phyloP scores from a whole-genome alignment of 2,329 filamentous ascomycete species.

The Hymenoscyphus linearis region DNA sequence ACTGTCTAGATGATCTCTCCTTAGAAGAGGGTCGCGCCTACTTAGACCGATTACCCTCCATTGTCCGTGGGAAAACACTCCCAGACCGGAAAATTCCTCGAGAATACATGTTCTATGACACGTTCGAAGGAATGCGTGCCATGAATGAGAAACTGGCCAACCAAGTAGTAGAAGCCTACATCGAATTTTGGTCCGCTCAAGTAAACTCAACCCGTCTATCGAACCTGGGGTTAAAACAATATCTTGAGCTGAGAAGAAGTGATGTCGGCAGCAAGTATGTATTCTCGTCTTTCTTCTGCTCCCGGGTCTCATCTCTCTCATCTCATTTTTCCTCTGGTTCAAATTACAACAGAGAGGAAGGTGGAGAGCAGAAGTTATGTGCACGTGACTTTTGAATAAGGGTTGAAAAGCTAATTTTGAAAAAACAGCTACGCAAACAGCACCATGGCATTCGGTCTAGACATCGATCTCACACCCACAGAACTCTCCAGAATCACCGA shows the following conservation, averaged over 20 bases:
- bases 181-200: conserved; percentile 39
- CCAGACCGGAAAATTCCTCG: conserved; percentile 33
- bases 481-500: not conserved
- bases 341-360: not conserved
- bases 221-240: conserved; percentile 2
- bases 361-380: not conserved
- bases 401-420: not conserved
- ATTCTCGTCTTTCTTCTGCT: not conserved
- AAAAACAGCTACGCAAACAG: not conserved
- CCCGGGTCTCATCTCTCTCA: too few relatives aligned
- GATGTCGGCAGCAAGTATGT: conserved; percentile 1
- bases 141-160: conserved; percentile 34
- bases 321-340: too few relatives aligned
- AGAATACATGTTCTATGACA: conserved; percentile 36
- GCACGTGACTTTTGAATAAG: not conserved
- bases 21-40: conserved; percentile 35
- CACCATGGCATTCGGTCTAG: not conserved
- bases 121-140: conserved; percentile 38
- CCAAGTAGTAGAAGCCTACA: conserved; percentile 34
- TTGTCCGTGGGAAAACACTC: conserved; percentile 30
- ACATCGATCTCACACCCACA: not conserved
- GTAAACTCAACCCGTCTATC: conserved; percentile 29
- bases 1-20: conserved; percentile 39
- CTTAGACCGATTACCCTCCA: conserved; percentile 35
- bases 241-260: not conserved